Percentiles rank a stretch among this genome's conserved stretches.
Conservation (phyloP, 225 moss, liverwort and hornwort species). For the Asterella californica region DNA sequence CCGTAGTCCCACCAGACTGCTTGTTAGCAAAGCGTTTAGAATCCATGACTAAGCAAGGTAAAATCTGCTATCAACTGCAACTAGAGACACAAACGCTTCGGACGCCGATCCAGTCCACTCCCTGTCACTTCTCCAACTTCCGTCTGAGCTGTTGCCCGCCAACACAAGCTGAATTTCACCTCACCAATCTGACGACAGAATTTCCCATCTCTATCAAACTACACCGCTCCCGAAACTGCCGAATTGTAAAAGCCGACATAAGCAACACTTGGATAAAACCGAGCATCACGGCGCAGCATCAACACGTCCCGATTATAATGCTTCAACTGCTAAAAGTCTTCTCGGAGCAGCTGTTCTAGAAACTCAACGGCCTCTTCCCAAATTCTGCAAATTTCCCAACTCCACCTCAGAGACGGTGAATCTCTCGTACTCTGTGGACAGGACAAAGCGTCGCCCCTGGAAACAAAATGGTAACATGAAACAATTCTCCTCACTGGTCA, state of each 20-base stretch:
- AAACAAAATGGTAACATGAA: neutral
- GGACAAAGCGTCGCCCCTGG: neutral
- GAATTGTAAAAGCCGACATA: neutral
- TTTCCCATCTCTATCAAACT: neutral
- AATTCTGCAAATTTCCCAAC: neutral
- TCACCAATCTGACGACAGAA: neutral
- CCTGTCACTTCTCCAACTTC: neutral
- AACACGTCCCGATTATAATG: too few species aligned
- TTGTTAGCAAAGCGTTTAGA: neutral
- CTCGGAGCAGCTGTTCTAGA: too few species aligned
- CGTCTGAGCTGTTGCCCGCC: too few species aligned
- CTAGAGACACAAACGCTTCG: neutral
- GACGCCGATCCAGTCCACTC: neutral
- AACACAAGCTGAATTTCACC: neutral
- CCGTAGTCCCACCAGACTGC: neutral
- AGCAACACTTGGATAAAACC: neutral
- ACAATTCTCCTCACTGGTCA: neutral
- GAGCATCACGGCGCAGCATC: too few species aligned
- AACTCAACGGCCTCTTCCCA: neutral
- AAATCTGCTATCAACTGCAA: neutral
- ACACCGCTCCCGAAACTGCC: neutral
- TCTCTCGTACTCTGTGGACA: neutral
- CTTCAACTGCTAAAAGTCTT: too few species aligned
- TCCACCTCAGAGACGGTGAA: neutral
- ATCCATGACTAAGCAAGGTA: neutral